Conservation (phyloP, 2,329 filamentous ascomycete genomes). For the Aspergillus melleus region DNA sequence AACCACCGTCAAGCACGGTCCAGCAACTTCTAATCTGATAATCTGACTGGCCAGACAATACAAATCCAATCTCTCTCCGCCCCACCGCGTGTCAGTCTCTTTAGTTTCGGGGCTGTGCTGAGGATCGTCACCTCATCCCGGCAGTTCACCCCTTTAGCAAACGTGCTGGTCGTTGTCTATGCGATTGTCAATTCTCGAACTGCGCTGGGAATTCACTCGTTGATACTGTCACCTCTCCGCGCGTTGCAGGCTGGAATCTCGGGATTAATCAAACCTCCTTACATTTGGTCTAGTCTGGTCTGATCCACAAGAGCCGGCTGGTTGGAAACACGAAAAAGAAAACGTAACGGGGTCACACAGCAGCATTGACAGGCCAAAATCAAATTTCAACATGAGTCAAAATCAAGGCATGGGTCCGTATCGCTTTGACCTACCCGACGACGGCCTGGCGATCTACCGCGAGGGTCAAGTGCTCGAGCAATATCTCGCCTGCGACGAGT, state of each 20-base stretch:
- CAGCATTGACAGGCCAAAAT: not conserved
- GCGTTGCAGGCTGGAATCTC: no score
- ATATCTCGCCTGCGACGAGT: conserved; percentile 4
- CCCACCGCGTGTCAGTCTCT: not conserved
- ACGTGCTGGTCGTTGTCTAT: not conserved
- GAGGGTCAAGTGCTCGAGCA: not conserved
- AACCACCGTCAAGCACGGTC: not conserved
- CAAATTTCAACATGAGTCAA: not conserved
- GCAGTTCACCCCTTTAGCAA: not conserved
- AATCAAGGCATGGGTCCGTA: not conserved
- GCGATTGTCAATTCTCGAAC: not conserved
- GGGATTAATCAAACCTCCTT: no score
- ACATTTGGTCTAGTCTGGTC: not conserved
- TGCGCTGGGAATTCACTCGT: not conserved
- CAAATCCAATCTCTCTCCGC: not conserved
- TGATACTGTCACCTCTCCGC: not conserved
- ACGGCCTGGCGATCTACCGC: not conserved
- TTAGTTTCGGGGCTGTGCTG: not conserved
- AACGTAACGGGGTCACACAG: not conserved
- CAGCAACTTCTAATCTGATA: not conserved
- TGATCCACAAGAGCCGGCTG: not conserved
- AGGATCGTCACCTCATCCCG: not conserved
- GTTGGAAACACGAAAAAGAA: not conserved
- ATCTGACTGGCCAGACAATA: not conserved
- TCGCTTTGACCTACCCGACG: not conserved